Conservation (phyloP, 1,284 basidiomycete species). For the Gymnopus androsaceus region DNA sequence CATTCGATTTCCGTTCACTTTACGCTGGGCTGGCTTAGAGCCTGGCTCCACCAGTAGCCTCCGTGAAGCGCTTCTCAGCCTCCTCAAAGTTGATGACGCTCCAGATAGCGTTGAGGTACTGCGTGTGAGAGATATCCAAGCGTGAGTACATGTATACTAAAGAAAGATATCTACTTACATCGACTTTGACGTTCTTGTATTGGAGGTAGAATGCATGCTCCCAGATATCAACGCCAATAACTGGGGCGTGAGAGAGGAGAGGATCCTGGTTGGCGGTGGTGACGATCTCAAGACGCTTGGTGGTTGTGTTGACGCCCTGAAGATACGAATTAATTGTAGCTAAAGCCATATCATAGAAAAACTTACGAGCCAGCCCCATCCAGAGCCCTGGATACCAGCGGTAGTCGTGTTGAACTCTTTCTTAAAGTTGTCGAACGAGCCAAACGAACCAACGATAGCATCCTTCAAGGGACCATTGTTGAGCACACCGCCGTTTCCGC, state of each 20-base stretch:
- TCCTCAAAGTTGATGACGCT: conserved; percentile 82
- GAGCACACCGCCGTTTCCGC: conserved; percentile 64
- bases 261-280: conserved; percentile 93
- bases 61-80: conserved; percentile 67
- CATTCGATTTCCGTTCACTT: neutral
- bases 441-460: conserved; percentile 68
- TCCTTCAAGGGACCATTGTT: conserved; percentile 66
- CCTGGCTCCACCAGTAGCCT: conserved; percentile 39
- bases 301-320: conserved; percentile 65
- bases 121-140: neutral
- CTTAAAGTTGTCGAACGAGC: conserved; percentile 69
- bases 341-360: neutral
- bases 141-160: neutral
- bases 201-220: conserved; percentile 82
- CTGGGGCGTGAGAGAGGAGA: conserved; percentile 69
- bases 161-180: conserved; percentile 48
- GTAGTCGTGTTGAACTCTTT: conserved; percentile 76
- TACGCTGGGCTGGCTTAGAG: conserved; percentile 25
- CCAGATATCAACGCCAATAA: conserved; percentile 91
- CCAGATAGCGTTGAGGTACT: conserved; percentile 84
- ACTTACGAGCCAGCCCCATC: conserved; percentile 91
- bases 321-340: neutral
- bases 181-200: conserved; percentile 75
- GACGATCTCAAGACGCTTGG: conserved; percentile 69
- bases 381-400: conserved; percentile 85